phyloP scores from a whole-genome alignment of 805 yeast species.

The Ogataea polymorpha region DNA sequence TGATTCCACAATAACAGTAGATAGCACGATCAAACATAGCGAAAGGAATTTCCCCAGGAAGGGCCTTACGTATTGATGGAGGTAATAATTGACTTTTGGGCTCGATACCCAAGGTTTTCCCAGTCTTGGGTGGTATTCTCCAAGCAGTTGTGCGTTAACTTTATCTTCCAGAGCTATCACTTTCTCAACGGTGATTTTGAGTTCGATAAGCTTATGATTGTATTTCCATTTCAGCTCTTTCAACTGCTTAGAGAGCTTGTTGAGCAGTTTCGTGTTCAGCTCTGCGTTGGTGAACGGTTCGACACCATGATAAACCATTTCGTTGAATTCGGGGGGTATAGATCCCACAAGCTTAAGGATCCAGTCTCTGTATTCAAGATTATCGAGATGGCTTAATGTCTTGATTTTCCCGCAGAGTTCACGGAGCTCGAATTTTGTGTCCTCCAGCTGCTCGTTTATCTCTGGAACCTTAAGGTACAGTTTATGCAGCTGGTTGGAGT shows the following conservation, averaged over 20 bases:
- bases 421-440: constrained; percentile 55
- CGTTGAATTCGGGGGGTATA: constrained; percentile 38
- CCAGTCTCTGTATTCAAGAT: constrained; percentile 58
- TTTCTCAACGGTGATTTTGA: constrained; percentile 45
- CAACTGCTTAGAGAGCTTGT: constrained; percentile 49
- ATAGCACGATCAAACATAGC: constrained; percentile 38
- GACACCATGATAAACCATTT: constrained; percentile 24
- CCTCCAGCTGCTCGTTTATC: constrained; percentile 59
- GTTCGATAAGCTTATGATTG: constrained; percentile 55
- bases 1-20: constrained; percentile 62
- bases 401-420: constrained; percentile 61
- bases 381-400: constrained; percentile 46
- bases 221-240: constrained; percentile 50
- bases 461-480: constrained; percentile 54
- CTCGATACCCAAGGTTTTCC: constrained; percentile 24
- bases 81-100: constrained; percentile 41
- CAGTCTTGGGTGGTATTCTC: constrained; percentile 32
- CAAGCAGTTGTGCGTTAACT: constrained; percentile 38
- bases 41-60: constrained; percentile 42
- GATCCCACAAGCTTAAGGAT: constrained; percentile 51
- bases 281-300: constrained; percentile 29
- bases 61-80: constrained; percentile 47
- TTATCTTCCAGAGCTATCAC: constrained; percentile 58
- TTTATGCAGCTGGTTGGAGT: constrained; percentile 28
- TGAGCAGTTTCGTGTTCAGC: constrained; percentile 43